These are phyloP conservation scores for Leccinum rimulosum DNA, from an alignment of 768 basidiomycete species.

Conservation along the genomic window DNA sequence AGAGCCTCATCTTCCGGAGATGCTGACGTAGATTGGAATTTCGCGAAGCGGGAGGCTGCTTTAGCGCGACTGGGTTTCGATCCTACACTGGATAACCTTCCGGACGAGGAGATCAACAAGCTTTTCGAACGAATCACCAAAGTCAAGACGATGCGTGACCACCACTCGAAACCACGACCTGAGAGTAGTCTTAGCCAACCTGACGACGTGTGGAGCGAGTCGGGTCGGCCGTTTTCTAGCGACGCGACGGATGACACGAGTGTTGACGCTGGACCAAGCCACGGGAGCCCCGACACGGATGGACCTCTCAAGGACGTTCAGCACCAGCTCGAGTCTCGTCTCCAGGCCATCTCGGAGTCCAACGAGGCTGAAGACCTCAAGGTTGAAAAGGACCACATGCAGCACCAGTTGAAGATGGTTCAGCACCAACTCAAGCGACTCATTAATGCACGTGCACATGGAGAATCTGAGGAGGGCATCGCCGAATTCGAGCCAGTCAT, in stretches of 20 bases:
- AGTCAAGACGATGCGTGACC: conserved; percentile 84
- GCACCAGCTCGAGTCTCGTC: conserved; percentile 68
- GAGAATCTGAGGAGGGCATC: conserved; percentile 65
- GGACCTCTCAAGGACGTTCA: conserved; percentile 69
- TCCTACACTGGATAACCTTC: conserved; percentile 87
- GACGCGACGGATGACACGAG: conserved; percentile 90
- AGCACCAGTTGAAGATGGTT: conserved; percentile 79
- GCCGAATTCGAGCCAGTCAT: conserved; percentile 75
- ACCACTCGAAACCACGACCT: conserved; percentile 76
- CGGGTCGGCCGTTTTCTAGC: conserved; percentile 74
- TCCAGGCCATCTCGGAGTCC: conserved; percentile 60
- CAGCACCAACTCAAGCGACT: conserved; percentile 80
- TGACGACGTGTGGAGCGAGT: conserved; percentile 89
- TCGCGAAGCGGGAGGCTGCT: conserved; percentile 92
- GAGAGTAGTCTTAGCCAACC: conserved; percentile 86
- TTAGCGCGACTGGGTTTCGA: conserved; percentile 83
- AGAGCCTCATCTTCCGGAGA: conserved; percentile 65
- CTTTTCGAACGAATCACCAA: conserved; percentile 93
- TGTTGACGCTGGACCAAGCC: conserved; percentile 59
- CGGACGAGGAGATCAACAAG: conserved; percentile 92
- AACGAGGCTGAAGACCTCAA: conserved; percentile 82
- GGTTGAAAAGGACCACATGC: conserved; percentile 91
- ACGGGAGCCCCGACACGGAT: conserved; percentile 64
- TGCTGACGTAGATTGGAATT: conserved; percentile 93
- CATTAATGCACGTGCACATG: conserved; percentile 70